Base-by-base conservation (phyloP, 2,329 filamentous ascomycete species). In the Pleurostoma richardsiae region DNA sequence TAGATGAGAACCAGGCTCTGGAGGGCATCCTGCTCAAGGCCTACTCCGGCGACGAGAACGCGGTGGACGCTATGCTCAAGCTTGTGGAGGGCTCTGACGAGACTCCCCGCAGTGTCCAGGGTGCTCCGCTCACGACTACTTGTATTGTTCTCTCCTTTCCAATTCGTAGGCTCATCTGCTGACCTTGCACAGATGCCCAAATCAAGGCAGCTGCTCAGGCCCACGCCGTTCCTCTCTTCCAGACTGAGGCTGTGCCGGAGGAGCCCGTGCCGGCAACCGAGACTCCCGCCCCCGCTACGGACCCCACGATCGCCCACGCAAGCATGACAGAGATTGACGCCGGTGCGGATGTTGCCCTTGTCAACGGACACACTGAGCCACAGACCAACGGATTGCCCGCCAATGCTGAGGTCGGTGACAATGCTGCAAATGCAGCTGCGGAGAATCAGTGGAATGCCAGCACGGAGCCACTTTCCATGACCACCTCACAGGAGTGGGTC, bases 11-110 rank as follows among this genome's bases (percentile, higher is more conserved):
- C 66, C 82, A 83, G 66, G 89, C 88, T 33, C 83, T 94, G 49
- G 88, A 95, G 68, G 88, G 88, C 44, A 83, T 89, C 31, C 74
- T 95, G 48, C 74, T 90, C 41, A 78, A 85, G 50, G 85, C 94
- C 30, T 94, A 95, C 67, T 81, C 82, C 41, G 89, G 88, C 41
- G 87, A 92, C 58, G 79, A 87, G 53, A 76, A 72, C 55, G 88
- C 87, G 43, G 87, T 94, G 28, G 71, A 79, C 45, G 81, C 86
- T 47, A 90, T 90, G 69, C 68, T 88, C 59, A 90, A 88, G 72
- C 74, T 95, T 48, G 86, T 90, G 46, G 76, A 88, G 49, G 88
- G 86, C 31, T 76, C 80, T 29, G 74, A 83, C 10, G 87, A 92
- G 53, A 73, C 73, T 49, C 82, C 88, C 2, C 68, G 72, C 53